Percentiles rank a stretch among this genome's conserved stretches.
These are phyloP conservation scores for Holtermanniella nyarrowii DNA, from an alignment of 768 basidiomycete genomes.

Conservation along the genomic window DNA sequence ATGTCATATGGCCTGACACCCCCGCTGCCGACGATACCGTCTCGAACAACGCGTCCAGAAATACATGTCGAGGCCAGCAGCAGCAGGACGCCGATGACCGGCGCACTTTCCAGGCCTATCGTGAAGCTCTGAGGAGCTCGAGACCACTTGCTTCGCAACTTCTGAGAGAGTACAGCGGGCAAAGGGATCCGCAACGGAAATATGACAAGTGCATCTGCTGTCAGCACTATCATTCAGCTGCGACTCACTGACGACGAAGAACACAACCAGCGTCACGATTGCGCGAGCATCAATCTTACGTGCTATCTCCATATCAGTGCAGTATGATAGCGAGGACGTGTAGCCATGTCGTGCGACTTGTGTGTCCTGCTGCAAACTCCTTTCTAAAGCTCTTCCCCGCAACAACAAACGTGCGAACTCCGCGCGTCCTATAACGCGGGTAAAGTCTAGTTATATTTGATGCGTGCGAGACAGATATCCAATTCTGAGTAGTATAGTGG, in stretches of 20 bases:
- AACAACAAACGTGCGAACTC: no score
- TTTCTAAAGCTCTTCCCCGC: no score
- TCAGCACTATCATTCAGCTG: background rate
- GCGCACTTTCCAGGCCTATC: slow-evolving; percentile 40
- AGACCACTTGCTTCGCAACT: background rate
- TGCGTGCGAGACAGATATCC: no score
- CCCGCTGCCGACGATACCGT: slow-evolving; percentile 69
- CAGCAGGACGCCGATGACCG: slow-evolving; percentile 43
- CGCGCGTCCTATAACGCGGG: no score
- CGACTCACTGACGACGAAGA: slow-evolving; percentile 42
- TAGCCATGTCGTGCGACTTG: no score
- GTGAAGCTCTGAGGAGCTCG: slow-evolving; percentile 12
- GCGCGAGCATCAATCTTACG: slow-evolving; percentile 33
- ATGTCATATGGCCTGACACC: slow-evolving; percentile 86
- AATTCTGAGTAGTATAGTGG: background rate
- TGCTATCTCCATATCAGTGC: no score
- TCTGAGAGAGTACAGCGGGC: slow-evolving; percentile 8
- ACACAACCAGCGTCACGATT: slow-evolving; percentile 42
- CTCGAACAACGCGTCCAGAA: slow-evolving; percentile 48
- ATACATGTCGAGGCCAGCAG: slow-evolving; percentile 43
- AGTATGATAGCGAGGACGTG: no score
- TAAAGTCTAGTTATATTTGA: no score
- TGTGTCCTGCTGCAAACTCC: no score
- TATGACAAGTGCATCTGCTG: slow-evolving; percentile 39
- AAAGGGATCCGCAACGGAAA: slow-evolving; percentile 39